phyloP scores from a whole-genome alignment of 805 yeast species.

The Zygoascus tannicola region DNA sequence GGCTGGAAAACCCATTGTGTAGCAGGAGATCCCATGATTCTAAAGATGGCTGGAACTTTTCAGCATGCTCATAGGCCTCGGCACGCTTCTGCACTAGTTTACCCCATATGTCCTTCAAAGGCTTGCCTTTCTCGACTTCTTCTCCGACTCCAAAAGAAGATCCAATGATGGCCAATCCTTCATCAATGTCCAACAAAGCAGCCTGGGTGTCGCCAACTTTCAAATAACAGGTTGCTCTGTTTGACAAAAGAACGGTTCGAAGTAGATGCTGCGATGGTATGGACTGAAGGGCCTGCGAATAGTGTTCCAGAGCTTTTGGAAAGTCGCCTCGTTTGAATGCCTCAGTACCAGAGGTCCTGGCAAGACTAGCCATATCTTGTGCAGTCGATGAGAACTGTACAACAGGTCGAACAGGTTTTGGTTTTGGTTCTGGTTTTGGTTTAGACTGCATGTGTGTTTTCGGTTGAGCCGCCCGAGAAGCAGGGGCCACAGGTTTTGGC shows the following conservation, averaged over 20 bases:
- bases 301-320: slow-evolving; percentile 50
- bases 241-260: slow-evolving; percentile 61
- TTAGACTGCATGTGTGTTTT: slow-evolving; percentile 14
- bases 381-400: slow-evolving; percentile 24
- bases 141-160: slow-evolving; percentile 32
- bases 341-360: slow-evolving; percentile 42
- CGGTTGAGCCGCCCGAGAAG: slow-evolving; percentile 5
- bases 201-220: slow-evolving; percentile 62
- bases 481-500: slow-evolving; percentile 6
- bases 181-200: slow-evolving; percentile 39
- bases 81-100: slow-evolving; percentile 66
- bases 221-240: slow-evolving; percentile 56
- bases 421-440: slow-evolving; percentile 12
- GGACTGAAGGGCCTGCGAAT: slow-evolving; percentile 44
- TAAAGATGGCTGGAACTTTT: slow-evolving; percentile 57
- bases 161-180: slow-evolving; percentile 37
- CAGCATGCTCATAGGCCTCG: slow-evolving; percentile 75
- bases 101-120: slow-evolving; percentile 60
- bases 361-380: slow-evolving; percentile 22
- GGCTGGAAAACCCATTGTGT: slow-evolving; percentile 56
- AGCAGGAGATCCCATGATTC: slow-evolving; percentile 52
- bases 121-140: slow-evolving; percentile 41
- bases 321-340: slow-evolving; percentile 80
- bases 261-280: slow-evolving; percentile 59
- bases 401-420: slow-evolving; percentile 15